These are phyloP conservation scores for Massariosphaeria phaeospora DNA, from an alignment of 495 filamentous ascomycete genomes.

Conservation along the genomic window DNA sequence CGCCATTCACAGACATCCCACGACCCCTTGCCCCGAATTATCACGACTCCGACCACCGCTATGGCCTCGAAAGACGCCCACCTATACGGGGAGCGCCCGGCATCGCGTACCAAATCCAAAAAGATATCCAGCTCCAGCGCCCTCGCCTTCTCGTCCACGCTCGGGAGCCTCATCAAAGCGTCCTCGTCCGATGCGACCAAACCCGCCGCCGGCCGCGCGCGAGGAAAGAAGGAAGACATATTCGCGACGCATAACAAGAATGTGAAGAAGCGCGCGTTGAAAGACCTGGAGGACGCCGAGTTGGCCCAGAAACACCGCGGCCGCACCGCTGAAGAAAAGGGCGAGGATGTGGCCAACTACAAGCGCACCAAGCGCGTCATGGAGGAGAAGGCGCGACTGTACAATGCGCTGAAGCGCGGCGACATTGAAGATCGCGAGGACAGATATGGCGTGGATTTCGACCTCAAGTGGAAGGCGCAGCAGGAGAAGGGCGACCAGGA, in stretches of 20 bases:
- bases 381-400: slow-evolving; percentile 80
- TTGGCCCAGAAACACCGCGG: slow-evolving; percentile 40
- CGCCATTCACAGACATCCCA: background rate
- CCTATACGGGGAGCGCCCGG: slow-evolving; percentile 71
- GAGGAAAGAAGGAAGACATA: slow-evolving; percentile 64
- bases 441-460: slow-evolving; percentile 79
- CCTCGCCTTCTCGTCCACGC: slow-evolving; percentile 62
- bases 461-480: slow-evolving; percentile 82
- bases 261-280: slow-evolving; percentile 57
- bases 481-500: slow-evolving; percentile 42
- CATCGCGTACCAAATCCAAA: slow-evolving; percentile 47
- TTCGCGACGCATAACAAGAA: slow-evolving; percentile 69
- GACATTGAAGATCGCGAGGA: slow-evolving; percentile 54
- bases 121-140: slow-evolving; percentile 65
- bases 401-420: slow-evolving; percentile 75
- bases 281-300: slow-evolving; percentile 43
- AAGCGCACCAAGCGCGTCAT: slow-evolving; percentile 67
- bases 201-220: slow-evolving; percentile 52
- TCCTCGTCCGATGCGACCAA: slow-evolving; percentile 35
- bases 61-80: slow-evolving; percentile 55
- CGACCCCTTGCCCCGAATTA: background rate
- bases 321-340: slow-evolving; percentile 41
- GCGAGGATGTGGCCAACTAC: slow-evolving; percentile 44
- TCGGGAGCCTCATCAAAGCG: slow-evolving; percentile 34
- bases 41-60: background rate